Percentiles rank a stretch among this genome's conserved stretches.
phyloP scores from a whole-genome alignment of 2,329 filamentous ascomycete genomes.

The Paramyrothecium roridum region DNA sequence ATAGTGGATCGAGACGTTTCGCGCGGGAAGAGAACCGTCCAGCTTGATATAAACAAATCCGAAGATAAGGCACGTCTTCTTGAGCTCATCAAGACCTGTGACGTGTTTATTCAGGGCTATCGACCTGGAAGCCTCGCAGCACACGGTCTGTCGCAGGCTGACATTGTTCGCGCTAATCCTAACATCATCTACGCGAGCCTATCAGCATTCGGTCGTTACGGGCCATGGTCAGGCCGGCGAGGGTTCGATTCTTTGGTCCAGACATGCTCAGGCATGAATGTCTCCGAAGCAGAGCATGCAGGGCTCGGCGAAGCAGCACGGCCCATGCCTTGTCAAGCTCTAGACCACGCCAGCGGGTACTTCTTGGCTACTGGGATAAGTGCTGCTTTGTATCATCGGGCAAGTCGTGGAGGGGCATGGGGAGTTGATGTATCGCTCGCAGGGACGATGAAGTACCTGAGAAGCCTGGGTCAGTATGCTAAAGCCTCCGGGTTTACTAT shows the following conservation, averaged over 20 bases:
- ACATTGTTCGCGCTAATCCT: conserved; percentile 34
- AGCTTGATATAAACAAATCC: conserved; percentile 54
- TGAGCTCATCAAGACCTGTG: conserved; percentile 52
- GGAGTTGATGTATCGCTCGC: conserved; percentile 54
- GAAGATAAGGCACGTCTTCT: conserved; percentile 51
- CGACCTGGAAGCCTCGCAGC: conserved; percentile 51
- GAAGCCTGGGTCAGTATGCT: conserved; percentile 49
- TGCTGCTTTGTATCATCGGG: conserved; percentile 46
- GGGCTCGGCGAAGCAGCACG: conserved; percentile 34
- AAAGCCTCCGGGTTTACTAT: conserved; percentile 39
- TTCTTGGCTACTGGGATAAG: conserved; percentile 50
- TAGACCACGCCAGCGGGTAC: conserved; percentile 55
- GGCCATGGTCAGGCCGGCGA: conserved; percentile 36
- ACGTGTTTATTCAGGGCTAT: conserved; percentile 64
- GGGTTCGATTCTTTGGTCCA: conserved; percentile 53
- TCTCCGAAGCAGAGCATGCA: conserved; percentile 48
- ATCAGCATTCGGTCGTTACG: conserved; percentile 47
- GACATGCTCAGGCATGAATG: conserved; percentile 52
- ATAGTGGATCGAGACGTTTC: conserved; percentile 66
- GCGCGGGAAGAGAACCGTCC: conserved; percentile 62
- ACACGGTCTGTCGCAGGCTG: conserved; percentile 32
- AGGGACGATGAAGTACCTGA: conserved; percentile 52
- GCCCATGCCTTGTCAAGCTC: conserved; percentile 48
- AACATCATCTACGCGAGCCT: conserved; percentile 47
- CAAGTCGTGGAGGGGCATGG: conserved; percentile 41